Percentiles rank a stretch among this genome's conserved stretches.
Evolutionary conservation across 129 eudicot species (phyloP).

Genomic region (Pittosporum tobira): DNA sequence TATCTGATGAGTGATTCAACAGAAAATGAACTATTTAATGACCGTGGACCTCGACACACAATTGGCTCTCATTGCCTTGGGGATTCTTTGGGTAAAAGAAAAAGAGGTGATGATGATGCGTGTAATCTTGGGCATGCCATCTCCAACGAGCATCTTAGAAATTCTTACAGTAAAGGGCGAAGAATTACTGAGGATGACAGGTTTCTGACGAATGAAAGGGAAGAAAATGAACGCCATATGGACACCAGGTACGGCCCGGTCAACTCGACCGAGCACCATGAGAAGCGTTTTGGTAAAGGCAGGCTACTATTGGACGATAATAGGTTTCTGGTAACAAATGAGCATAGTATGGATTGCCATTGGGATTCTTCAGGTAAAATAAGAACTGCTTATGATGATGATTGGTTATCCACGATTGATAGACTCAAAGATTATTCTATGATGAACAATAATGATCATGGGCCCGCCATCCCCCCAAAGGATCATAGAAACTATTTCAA

Average conservation of each 20-base stretch:
- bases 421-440: no score
- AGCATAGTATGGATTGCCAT: background rate
- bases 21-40: constrained; percentile 7
- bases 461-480: background rate
- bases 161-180: constrained; percentile 2
- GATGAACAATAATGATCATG: no score
- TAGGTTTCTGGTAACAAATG: background rate
- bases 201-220: constrained; percentile 9
- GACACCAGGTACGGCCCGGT: constrained; percentile 12
- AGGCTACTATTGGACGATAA: constrained; percentile 6
- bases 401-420: no score
- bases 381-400: no score
- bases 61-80: constrained; percentile 5
- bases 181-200: constrained; percentile 17
- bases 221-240: constrained; percentile 2
- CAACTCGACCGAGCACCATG: constrained; percentile 13
- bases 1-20: constrained; percentile 11
- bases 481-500: background rate
- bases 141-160: background rate
- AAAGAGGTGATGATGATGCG: constrained; percentile 17
- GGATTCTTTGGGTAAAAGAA: constrained; percentile 20
- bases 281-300: constrained; percentile 14
- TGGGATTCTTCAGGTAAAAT: no score
- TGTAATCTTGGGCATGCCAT: background rate
- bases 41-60: constrained; percentile 12